phyloP scores from a whole-genome alignment of 2,329 filamentous ascomycete species.

The Dactylellina parvicollis region DNA sequence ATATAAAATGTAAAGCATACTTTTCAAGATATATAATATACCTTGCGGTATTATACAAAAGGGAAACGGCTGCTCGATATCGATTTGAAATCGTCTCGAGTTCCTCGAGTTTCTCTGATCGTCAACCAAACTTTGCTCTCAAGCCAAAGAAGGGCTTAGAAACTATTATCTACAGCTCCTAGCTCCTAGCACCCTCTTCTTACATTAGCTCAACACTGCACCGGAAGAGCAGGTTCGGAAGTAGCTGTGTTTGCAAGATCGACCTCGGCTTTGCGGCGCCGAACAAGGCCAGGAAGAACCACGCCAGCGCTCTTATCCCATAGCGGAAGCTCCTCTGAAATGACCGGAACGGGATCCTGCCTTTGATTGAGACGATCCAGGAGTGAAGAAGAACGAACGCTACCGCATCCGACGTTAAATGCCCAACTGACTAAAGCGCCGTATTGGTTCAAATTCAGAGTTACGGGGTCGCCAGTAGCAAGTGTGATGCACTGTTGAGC shows the following conservation, averaged over 20 bases:
- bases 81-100: too few relatives aligned
- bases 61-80: too few relatives aligned
- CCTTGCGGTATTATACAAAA: too few relatives aligned
- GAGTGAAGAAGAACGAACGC: background rate
- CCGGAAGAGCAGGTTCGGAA: background rate
- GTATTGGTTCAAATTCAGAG: constrained; percentile 18
- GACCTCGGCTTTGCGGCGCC: constrained; percentile 3
- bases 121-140: too few relatives aligned
- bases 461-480: background rate
- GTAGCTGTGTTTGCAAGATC: constrained; percentile 4
- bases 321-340: background rate
- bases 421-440: constrained; percentile 7
- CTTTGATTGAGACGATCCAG: background rate
- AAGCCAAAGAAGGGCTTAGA: too few relatives aligned
- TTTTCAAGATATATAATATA: too few relatives aligned
- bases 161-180: too few relatives aligned
- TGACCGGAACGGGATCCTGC: background rate
- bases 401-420: constrained; percentile 17
- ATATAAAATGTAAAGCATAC: too few relatives aligned
- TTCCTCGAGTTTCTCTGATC: too few relatives aligned
- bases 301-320: background rate
- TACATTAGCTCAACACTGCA: too few relatives aligned
- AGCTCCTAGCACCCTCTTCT: too few relatives aligned
- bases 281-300: constrained; percentile 1
- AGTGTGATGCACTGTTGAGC: constrained; percentile 7